Evolutionary conservation across 2,329 filamentous ascomycete genomes (phyloP), one percentile per base, ranked within the genome.

Genomic region (Ophiostoma sp.): DNA sequence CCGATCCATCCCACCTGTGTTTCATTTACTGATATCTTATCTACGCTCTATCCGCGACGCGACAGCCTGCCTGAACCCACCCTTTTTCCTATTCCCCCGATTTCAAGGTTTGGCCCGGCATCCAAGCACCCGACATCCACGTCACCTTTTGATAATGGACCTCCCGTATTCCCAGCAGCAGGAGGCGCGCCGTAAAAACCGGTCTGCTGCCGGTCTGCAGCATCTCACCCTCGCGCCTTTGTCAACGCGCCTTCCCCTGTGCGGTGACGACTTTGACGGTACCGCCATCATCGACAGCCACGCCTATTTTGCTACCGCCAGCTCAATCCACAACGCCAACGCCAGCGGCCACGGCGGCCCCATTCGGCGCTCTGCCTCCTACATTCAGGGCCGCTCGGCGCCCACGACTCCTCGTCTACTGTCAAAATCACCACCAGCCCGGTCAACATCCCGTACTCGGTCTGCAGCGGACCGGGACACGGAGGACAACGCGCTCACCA

Each of bases 321-420:
- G 83, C 70, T 76, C 78, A 57, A 73, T 77, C 17, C 36, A 17
- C 72, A 57, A 57, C 52, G 23, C n/a, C n/a, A 27, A 57, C 23
- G 74, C 33, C 27, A 31, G 27, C 27, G 27, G 27, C 72, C 15
- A 54, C 54, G 33, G 67, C 64, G 48, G 41, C 41, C 54, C 76
- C 79, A 44, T 73, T 77, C 15, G 76, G 80, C 74, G 80, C 79
- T 69, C 68, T 31, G 76, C 80, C 27, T 88, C 86, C 23, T 89
- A 90, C 75, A 81, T 89, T 20, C 83, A 88, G 76, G 85, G 84
- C 74, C 86, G 85, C 75, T 89, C 88, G 31, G 86, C 86, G 1
- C 88, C 88, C 5, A 85, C 87, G 1, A 90, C 88, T 2, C 88
- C 88, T 8, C 83, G 86, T 31, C 83, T 90, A 36, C 82, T 90